A percentile compares a stretch with the other conserved stretches of the same genome.
Conservation (phyloP, 306 rosid genomes). For the Ziziphus jujuba region DNA sequence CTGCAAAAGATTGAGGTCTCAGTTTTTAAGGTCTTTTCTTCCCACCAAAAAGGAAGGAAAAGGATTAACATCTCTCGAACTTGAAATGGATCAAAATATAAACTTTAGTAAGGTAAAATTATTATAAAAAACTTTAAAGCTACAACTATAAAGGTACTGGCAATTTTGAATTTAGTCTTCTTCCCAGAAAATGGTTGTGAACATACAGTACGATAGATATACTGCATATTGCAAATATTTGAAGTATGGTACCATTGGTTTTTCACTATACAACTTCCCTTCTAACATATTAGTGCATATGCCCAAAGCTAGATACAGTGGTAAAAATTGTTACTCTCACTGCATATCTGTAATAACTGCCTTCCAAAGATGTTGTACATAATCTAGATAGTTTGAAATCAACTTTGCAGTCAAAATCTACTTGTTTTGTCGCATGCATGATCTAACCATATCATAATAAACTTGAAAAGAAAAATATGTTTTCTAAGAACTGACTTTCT, state of each 20-base stretch:
- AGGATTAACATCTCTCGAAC: not conserved
- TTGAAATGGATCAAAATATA: not conserved
- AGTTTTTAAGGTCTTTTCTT: conserved; percentile 14
- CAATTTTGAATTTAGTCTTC: not conserved
- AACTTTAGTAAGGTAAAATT: not conserved
- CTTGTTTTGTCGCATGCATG: not conserved
- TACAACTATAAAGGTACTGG: not conserved
- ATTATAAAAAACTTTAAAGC: not conserved
- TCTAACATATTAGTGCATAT: not conserved
- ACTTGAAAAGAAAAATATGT: not conserved
- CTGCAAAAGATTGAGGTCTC: conserved; percentile 43
- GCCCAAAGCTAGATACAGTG: not conserved
- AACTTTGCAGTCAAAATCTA: not conserved
- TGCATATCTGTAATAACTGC: not conserved
- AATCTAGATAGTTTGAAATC: not conserved
- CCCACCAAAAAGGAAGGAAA: not conserved
- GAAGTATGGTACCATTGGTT: too few relatives aligned
- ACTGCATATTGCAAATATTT: too few relatives aligned
- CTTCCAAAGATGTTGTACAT: not conserved
- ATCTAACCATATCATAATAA: not conserved
- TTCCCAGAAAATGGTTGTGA: not conserved
- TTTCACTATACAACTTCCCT: not conserved
- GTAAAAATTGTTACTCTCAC: not conserved
- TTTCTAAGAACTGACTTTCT: not conserved
- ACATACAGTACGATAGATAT: not conserved